Conservation (phyloP, 352 stramenopile genomes). For the Saprolegnia diclina region DNA sequence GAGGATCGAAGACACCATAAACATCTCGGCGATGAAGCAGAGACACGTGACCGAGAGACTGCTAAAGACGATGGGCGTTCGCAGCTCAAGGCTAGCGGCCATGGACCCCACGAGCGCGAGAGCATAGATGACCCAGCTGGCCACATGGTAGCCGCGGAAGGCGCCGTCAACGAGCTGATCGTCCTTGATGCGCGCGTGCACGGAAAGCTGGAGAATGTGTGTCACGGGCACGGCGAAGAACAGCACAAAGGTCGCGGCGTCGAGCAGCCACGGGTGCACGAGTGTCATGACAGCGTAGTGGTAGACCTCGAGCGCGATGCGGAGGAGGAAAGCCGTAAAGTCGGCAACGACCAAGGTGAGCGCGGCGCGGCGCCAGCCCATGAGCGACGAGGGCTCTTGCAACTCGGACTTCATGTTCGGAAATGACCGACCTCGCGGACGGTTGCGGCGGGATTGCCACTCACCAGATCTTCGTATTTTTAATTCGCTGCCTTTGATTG, state of each 20-base stretch:
- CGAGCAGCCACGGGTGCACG: not conserved
- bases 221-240: slow-evolving; percentile 3
- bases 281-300: not conserved
- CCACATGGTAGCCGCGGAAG: slow-evolving; percentile 18
- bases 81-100: not conserved
- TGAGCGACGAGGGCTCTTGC: not conserved
- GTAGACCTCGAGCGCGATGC: slow-evolving; percentile 3
- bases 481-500: too few relatives aligned
- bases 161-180: not conserved
- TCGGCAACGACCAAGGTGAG: slow-evolving; percentile 11
- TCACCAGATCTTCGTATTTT: too few relatives aligned
- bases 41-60: not conserved
- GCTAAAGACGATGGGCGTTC: not conserved
- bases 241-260: not conserved
- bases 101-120: not conserved
- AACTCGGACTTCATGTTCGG: not conserved
- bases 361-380: not conserved
- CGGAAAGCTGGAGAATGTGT: not conserved
- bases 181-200: not conserved
- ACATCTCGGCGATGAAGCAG: slow-evolving; percentile 61
- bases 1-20: slow-evolving; percentile 74
- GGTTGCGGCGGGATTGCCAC: not conserved
- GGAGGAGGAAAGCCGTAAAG: slow-evolving; percentile 21
- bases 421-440: not conserved
- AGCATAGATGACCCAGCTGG: slow-evolving; percentile 18